These are phyloP conservation scores for barrel medic (Medicago truncatula) DNA, from an alignment of 306 rosid genomes.

Conservation along the genomic window MtrunA17r5.0-ANR NC_053047.1:42326001-42326500, in stretches of 20 bases:
- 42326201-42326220: neutral
- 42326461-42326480: neutral
- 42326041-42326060: constrained; percentile 16
- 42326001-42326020: constrained; percentile 14
- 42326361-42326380: too few relatives aligned
- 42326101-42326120: too few relatives aligned
- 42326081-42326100: too few relatives aligned
- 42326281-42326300: neutral
- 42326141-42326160: neutral
- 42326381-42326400: neutral
- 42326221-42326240: neutral
- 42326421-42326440: too few relatives aligned
- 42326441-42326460: too few relatives aligned
- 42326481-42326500: neutral
- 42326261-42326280: neutral
- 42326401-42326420: neutral
- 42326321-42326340: too few relatives aligned
- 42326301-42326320: neutral
- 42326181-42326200: neutral
- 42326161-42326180: constrained; percentile 15
- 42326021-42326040: constrained; percentile 25
- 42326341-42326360: neutral
- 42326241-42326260: neutral
- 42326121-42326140: neutral
- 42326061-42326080: constrained; percentile 4